phyloP scores from a whole-genome alignment of 176 grass and related monocot species.

The Typha latifolia region DNA sequence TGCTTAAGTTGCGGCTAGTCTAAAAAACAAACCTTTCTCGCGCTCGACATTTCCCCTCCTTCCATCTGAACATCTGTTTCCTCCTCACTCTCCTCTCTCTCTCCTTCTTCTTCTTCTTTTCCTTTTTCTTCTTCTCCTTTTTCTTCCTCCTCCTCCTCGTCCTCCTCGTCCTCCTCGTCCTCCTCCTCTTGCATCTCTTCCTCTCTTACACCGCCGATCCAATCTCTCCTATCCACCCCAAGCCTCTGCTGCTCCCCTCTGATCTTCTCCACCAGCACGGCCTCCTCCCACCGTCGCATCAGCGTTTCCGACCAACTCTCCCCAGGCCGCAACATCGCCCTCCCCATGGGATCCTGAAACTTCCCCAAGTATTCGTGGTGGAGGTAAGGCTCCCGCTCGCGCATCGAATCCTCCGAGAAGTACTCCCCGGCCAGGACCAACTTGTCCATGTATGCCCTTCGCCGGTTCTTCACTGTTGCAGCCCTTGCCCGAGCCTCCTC shows the following conservation, averaged over 20 bases:
- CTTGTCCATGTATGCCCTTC: conserved; percentile 64
- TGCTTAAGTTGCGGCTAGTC: too few species aligned
- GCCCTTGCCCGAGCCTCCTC: conserved; percentile 21
- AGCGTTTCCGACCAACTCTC: conserved; percentile 85
- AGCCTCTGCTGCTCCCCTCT: conserved; percentile 63
- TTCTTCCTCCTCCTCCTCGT: conserved; percentile 23
- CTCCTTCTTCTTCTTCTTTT: neutral
- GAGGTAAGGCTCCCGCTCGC: conserved; percentile 84
- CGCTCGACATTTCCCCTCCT: conserved; percentile 6
- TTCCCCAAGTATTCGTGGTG: conserved; percentile 68
- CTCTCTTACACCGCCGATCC: conserved; percentile 37
- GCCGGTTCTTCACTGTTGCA: conserved; percentile 53
- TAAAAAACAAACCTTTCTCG: conserved; percentile 24
- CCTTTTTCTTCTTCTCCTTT: neutral
- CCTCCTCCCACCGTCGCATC: conserved; percentile 73
- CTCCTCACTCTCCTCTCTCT: neutral
- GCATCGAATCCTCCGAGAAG: conserved; percentile 92
- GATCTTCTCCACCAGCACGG: conserved; percentile 65
- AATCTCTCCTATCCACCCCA: conserved; percentile 60
- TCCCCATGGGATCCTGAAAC: conserved; percentile 63
- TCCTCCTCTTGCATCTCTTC: conserved; percentile 19
- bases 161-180: conserved; percentile 19
- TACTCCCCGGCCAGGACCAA: conserved; percentile 57
- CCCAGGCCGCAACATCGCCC: conserved; percentile 56
- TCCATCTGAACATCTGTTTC: neutral